These are phyloP conservation scores for Coemansia sp. DNA, from an alignment of 192 early-diverging fungal genomes.

Conservation along the genomic window DNA sequence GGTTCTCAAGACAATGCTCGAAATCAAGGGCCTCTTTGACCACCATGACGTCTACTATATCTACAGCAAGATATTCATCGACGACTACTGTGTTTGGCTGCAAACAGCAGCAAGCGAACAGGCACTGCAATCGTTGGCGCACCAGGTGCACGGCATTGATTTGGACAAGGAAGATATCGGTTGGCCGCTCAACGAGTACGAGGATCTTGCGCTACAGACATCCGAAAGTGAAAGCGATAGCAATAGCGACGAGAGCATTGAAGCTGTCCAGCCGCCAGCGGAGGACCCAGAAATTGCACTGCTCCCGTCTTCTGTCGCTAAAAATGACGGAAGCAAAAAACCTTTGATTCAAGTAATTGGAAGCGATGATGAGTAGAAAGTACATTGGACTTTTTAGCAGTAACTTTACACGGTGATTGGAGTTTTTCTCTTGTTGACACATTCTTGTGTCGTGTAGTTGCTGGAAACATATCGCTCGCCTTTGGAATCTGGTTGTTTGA, in stretches of 20 bases:
- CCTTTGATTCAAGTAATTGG: constrained; percentile 16
- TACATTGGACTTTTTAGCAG: not conserved
- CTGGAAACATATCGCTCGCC: not conserved
- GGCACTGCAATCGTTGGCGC: constrained; percentile 71
- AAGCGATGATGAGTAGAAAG: not conserved
- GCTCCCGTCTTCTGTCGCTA: not conserved
- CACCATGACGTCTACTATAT: constrained; percentile 86
- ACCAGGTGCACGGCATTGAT: constrained; percentile 71
- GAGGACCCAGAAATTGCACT: not conserved
- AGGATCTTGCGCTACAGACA: constrained; percentile 63
- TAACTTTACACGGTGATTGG: not conserved
- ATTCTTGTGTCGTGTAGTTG: not conserved
- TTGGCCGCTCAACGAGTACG: constrained; percentile 80
- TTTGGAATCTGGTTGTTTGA: not conserved
- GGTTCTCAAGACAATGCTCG: constrained; percentile 75
- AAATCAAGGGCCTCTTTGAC: constrained; percentile 76
- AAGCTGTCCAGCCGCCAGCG: not conserved
- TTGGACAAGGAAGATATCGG: constrained; percentile 68
- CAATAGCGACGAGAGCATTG: not conserved
- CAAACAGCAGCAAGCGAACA: constrained; percentile 73
- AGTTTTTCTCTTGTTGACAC: not conserved
- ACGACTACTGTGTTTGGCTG: constrained; percentile 97
- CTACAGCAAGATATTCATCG: constrained; percentile 83
- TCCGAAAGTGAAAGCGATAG: constrained; percentile 46
- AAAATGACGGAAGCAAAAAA: not conserved